Evolutionary conservation across 805 yeast species (phyloP).

Genomic region (Candida coquimbonensis): DNA sequence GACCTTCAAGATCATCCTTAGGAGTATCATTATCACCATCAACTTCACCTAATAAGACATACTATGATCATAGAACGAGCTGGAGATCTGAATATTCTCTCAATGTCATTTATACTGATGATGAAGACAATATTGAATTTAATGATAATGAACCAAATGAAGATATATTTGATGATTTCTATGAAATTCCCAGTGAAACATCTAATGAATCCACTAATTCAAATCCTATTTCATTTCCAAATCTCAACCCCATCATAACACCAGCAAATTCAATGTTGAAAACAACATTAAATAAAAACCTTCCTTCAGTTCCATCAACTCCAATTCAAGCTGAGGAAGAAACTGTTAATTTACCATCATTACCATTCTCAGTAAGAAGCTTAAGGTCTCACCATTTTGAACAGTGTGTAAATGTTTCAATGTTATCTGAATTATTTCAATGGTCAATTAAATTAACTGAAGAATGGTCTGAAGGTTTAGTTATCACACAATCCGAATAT

Average conservation of each 20-base stretch:
- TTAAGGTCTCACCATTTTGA: slow-evolving; percentile 43
- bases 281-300: slow-evolving; percentile 6
- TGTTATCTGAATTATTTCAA: slow-evolving; percentile 39
- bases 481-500: slow-evolving; percentile 45
- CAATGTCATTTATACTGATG: slow-evolving; percentile 8
- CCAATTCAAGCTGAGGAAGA: slow-evolving; percentile 28
- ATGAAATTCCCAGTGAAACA: slow-evolving; percentile 2
- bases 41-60: slow-evolving; percentile 20
- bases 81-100: slow-evolving; percentile 23
- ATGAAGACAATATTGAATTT: slow-evolving; percentile 2
- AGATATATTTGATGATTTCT: slow-evolving; percentile 1
- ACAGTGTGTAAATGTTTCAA: slow-evolving; percentile 39
- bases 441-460: slow-evolving; percentile 46
- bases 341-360: slow-evolving; percentile 39
- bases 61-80: slow-evolving; percentile 23
- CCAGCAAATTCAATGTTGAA: slow-evolving; percentile 4
- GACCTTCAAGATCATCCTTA: slow-evolving; percentile 8
- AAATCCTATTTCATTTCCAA: not conserved
- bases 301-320: slow-evolving; percentile 35
- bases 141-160: not conserved
- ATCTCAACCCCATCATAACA: slow-evolving; percentile 8
- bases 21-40: slow-evolving; percentile 12
- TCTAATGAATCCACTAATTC: slow-evolving; percentile 2
- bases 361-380: slow-evolving; percentile 48
- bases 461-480: slow-evolving; percentile 46